These are phyloP conservation scores for Calamus simplicifolius DNA, from an alignment of 176 grass and related monocot species.

Conservation along the genomic window DNA sequence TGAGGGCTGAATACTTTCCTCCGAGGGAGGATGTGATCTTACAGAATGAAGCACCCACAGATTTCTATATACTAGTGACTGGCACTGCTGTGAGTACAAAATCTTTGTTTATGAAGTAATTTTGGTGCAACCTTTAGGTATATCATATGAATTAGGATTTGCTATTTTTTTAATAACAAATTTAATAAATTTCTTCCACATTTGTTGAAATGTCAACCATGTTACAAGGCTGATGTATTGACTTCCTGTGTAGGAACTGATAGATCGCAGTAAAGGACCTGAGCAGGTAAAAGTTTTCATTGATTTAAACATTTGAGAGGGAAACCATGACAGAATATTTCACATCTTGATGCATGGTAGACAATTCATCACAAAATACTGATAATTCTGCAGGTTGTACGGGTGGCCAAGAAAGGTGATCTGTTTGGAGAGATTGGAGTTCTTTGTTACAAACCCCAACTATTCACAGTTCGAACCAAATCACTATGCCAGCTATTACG, in stretches of 20 bases:
- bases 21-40: slow-evolving; percentile 96
- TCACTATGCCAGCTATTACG: slow-evolving; percentile 81
- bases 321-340: too few relatives aligned
- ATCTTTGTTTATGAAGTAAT: neutral
- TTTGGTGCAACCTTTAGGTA: slow-evolving; percentile 3
- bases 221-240: slow-evolving; percentile 21
- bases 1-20: slow-evolving; percentile 96
- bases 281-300: slow-evolving; percentile 47
- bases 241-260: slow-evolving; percentile 59
- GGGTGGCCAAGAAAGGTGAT: slow-evolving; percentile 55
- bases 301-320: slow-evolving; percentile 10
- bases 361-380: too few relatives aligned
- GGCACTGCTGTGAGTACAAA: slow-evolving; percentile 51
- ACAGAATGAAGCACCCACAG: slow-evolving; percentile 90
- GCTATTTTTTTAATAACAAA: too few relatives aligned
- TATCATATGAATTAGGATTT: neutral
- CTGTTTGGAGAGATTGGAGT: slow-evolving; percentile 84
- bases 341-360: too few relatives aligned
- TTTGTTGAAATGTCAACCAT: neutral
- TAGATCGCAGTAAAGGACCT: slow-evolving; percentile 35
- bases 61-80: slow-evolving; percentile 87
- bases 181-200: neutral
- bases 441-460: slow-evolving; percentile 88
- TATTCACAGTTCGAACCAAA: slow-evolving; percentile 83
- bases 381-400: slow-evolving; percentile 33